phyloP scores from a whole-genome alignment of 176 grass and related monocot genomes.

The Musa acuminata region DNA sequence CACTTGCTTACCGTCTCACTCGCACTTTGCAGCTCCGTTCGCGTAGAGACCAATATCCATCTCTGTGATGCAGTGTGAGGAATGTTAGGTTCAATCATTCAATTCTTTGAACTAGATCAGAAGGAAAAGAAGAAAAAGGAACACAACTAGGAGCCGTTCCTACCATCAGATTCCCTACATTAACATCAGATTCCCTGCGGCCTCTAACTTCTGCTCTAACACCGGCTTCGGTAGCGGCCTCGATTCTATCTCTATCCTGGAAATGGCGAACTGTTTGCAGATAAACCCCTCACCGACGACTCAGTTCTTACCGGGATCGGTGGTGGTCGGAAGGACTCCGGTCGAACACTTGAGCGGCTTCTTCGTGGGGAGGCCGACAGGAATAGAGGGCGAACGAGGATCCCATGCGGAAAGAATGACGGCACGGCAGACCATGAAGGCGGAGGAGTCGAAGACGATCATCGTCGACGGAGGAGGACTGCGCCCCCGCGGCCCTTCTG shows the following conservation, averaged over 20 bases:
- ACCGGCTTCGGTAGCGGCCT: constrained; percentile 49
- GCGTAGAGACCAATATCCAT: constrained; percentile 79
- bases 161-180: no score
- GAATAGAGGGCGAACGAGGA: constrained; percentile 14
- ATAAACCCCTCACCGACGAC: constrained; percentile 46
- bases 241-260: constrained; percentile 74
- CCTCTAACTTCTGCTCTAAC: constrained; percentile 56
- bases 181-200: constrained; percentile 28
- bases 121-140: no score
- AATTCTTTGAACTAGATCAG: neutral
- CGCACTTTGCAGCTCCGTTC: constrained; percentile 72
- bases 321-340: constrained; percentile 49
- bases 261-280: neutral
- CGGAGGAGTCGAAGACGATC: constrained; percentile 32
- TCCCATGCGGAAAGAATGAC: constrained; percentile 10
- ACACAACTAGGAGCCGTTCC: no score
- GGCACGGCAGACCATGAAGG: constrained; percentile 12
- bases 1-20: constrained; percentile 49
- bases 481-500: no score
- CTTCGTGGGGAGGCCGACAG: constrained; percentile 68
- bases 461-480: constrained; percentile 6
- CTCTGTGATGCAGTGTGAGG: constrained; percentile 16
- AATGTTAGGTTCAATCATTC: constrained; percentile 1
- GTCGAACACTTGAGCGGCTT: constrained; percentile 4
- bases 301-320: constrained; percentile 71